Percentiles rank a stretch among this genome's conserved stretches.
phyloP scores from a whole-genome alignment of 2,329 filamentous ascomycete genomes.

The Pezicula carpinea region DNA sequence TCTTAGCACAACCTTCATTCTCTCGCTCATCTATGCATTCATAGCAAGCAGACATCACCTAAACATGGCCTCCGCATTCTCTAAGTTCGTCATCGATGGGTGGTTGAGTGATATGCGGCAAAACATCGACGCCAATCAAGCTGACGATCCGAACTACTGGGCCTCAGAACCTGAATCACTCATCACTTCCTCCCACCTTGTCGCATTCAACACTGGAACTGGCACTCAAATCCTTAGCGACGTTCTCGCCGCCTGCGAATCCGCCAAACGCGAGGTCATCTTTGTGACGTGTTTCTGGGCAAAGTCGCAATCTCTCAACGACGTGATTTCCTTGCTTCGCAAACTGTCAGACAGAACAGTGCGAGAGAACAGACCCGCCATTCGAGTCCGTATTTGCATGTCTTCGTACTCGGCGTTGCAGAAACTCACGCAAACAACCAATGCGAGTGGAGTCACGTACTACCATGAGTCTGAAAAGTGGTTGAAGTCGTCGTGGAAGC shows the following conservation, averaged over 20 bases:
- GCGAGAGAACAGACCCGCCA: constrained; percentile 22
- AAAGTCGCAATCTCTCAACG: constrained; percentile 53
- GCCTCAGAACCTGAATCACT: constrained; percentile 39
- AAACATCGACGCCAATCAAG: constrained; percentile 2
- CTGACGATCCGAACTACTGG: constrained; percentile 46
- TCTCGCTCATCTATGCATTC: too few relatives aligned
- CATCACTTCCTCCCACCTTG: constrained; percentile 42
- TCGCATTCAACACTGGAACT: constrained; percentile 50
- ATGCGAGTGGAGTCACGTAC: constrained; percentile 57
- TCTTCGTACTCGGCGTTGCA: constrained; percentile 70
- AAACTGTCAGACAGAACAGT: constrained; percentile 49
- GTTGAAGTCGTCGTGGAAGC: constrained; percentile 42
- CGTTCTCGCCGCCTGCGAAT: constrained; percentile 56
- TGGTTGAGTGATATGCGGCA: background rate
- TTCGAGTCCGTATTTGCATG: constrained; percentile 62
- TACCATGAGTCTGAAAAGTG: constrained; percentile 35
- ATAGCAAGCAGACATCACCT: background rate
- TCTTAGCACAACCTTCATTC: background rate
- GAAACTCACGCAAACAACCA: constrained; percentile 70
- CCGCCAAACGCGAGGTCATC: constrained; percentile 60
- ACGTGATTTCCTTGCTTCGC: constrained; percentile 52
- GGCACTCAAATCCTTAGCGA: constrained; percentile 49
- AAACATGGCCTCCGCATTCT: background rate
- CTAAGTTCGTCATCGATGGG: background rate
- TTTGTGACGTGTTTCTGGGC: constrained; percentile 85